Evolutionary conservation across 179 eudicot genomes (phyloP).

Genomic region (Drosera spatulata): DNA sequence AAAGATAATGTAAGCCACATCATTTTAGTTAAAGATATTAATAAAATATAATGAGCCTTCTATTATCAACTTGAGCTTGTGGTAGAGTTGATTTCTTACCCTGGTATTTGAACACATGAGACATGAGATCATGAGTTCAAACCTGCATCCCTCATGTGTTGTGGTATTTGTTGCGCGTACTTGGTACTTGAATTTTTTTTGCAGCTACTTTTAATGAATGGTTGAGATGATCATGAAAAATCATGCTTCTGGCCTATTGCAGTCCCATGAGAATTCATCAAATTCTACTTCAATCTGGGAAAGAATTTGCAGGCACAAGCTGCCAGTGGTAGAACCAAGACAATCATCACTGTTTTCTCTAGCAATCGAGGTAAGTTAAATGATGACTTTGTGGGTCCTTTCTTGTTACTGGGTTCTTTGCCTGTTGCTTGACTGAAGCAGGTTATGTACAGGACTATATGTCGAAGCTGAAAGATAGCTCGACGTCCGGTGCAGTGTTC

Average conservation of each 20-base stretch:
- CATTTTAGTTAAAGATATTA: neutral
- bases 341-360: constrained; percentile 75
- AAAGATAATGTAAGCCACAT: constrained; percentile 55
- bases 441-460: constrained; percentile 58
- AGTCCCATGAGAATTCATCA: constrained; percentile 39
- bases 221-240: constrained; percentile 9
- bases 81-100: too few species aligned
- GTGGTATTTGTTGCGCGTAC: too few species aligned
- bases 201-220: neutral
- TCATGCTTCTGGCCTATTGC: constrained; percentile 12
- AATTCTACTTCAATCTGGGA: constrained; percentile 80
- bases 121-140: too few species aligned
- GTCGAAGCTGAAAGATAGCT: constrained; percentile 65
- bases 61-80: too few species aligned
- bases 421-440: constrained; percentile 8
- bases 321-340: constrained; percentile 94
- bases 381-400: neutral
- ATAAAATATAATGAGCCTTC: too few species aligned
- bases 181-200: too few species aligned
- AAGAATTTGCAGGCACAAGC: constrained; percentile 90
- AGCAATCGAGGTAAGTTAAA: constrained; percentile 63
- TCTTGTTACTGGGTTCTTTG: neutral
- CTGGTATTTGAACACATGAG: too few species aligned
- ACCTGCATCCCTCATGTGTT: too few species aligned
- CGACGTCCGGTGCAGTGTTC: constrained; percentile 81